phyloP scores from a whole-genome alignment of 805 yeast species.

The Scheffersomyces spartinae region DNA sequence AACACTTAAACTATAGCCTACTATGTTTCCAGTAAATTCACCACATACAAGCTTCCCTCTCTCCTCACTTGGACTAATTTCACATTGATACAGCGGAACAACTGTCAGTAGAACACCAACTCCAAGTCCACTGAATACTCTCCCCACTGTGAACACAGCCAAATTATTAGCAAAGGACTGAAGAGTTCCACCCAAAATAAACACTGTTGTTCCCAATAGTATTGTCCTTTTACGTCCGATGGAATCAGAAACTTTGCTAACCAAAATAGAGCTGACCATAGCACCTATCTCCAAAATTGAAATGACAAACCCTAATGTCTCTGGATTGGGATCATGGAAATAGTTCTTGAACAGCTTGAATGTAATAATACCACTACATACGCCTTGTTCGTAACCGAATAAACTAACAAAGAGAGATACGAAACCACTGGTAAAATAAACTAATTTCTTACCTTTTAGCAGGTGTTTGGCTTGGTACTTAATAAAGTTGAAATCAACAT shows the following conservation, averaged over 20 bases:
- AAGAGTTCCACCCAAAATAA: constrained; percentile 66
- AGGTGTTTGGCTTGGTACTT: constrained; percentile 17
- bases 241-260: constrained; percentile 67
- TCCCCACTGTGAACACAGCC: constrained; percentile 52
- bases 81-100: constrained; percentile 82
- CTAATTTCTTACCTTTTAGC: constrained; percentile 29
- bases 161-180: constrained; percentile 54
- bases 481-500: constrained; percentile 24
- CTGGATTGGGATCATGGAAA: constrained; percentile 63
- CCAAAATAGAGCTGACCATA: constrained; percentile 61
- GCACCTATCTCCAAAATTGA: constrained; percentile 88
- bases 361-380: constrained; percentile 77
- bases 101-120: constrained; percentile 77
- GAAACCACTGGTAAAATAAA: constrained; percentile 33
- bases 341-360: constrained; percentile 58
- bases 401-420: constrained; percentile 31
- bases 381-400: constrained; percentile 52
- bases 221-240: constrained; percentile 76
- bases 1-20: constrained; percentile 72
- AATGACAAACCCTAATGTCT: constrained; percentile 75
- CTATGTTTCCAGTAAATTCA: constrained; percentile 77
- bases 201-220: constrained; percentile 64
- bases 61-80: constrained; percentile 77
- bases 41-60: constrained; percentile 80
- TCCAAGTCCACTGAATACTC: constrained; percentile 76